Percentiles rank a stretch among this genome's conserved stretches.
Evolutionary conservation across 345 rosid species (phyloP).

Genomic region (Camelina sativa): DNA sequence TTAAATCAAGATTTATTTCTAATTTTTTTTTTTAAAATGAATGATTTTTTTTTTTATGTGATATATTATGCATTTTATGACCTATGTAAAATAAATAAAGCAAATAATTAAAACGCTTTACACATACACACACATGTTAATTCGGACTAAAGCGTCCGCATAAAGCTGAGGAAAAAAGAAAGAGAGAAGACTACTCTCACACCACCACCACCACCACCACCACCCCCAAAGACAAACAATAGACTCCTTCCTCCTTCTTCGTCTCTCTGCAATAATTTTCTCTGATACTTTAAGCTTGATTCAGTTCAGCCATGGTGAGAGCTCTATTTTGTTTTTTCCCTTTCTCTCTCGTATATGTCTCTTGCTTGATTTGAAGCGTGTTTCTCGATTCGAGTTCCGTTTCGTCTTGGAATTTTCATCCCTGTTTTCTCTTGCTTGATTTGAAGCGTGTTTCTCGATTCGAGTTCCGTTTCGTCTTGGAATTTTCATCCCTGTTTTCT

Average conservation of each 20-base stretch:
- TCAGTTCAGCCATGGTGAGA: conserved; percentile 45
- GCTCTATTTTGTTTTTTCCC: conserved; percentile 11
- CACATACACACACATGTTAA: background rate
- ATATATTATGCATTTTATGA: background rate
- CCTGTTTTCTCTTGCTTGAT: background rate
- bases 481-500: background rate
- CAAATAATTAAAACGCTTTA: conserved; percentile 4
- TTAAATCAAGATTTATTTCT: background rate
- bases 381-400: conserved; percentile 33
- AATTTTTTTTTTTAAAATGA: background rate
- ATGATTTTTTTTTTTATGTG: background rate
- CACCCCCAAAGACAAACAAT: conserved; percentile 18
- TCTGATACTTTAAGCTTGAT: conserved; percentile 13
- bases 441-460: conserved; percentile 24
- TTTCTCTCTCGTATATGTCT: background rate
- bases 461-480: conserved; percentile 29
- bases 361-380: conserved; percentile 13
- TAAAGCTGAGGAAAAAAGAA: conserved; percentile 34
- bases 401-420: conserved; percentile 15
- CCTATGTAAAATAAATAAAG: conserved; percentile 24
- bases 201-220: background rate
- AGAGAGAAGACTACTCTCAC: conserved; percentile 19
- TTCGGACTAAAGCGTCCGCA: conserved; percentile 37
- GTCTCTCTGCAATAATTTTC: conserved; percentile 8
- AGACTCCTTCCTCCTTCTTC: conserved; percentile 31